Base-by-base conservation (phyloP, 139 green algal genomes). In the Micractinium sp. region DNA sequence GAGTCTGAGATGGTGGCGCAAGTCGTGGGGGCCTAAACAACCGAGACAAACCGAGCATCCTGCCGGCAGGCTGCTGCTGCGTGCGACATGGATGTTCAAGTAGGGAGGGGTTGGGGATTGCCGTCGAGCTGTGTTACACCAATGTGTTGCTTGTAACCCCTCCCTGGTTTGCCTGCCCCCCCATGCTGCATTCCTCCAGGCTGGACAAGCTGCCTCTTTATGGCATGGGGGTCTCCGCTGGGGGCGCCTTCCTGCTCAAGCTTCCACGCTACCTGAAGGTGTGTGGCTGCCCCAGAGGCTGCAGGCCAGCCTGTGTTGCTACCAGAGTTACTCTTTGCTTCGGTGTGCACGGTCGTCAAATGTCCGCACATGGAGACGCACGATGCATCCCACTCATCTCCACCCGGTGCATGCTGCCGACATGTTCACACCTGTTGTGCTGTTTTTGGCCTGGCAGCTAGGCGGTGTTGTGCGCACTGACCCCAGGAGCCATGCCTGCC, bases 221-320 rank as follows among this genome's bases (percentile, higher is more conserved):
- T 31, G 83, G 67, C 66, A 22, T 63, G 22, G 83, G 83, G 29
- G 66, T 87, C 5, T 87, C 83, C 39, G 76, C 83, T 19, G 83
- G 83, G 9, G 83, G 67, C 25, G 76, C 67, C 36, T 87, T 87
- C 38, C 0, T 87, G 22, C 35, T 87, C 16, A 87, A 87, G 82
- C 61, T 87, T 61, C 82, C 82, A 1, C 61, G 82, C 0, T 87
- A 87, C 61, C 73, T 87, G 22, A 77, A 78, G 82, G 82, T 56
- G 20, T 13, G 79, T 35, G 25, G 39, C 73, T 38, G 73, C 19
- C 35, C 7, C 66, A 27, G 66, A n/a, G 66, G 15, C 19, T 79
- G 73, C n/a, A 14, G 4, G 73, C 14, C 73, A 79, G 73, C 73
- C n/a, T 29, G 31, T 23, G 73, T 9, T 56, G 47, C 47, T 9